Conservation (phyloP, 805 yeast species). For the Kuraishia ogatae region DNA sequence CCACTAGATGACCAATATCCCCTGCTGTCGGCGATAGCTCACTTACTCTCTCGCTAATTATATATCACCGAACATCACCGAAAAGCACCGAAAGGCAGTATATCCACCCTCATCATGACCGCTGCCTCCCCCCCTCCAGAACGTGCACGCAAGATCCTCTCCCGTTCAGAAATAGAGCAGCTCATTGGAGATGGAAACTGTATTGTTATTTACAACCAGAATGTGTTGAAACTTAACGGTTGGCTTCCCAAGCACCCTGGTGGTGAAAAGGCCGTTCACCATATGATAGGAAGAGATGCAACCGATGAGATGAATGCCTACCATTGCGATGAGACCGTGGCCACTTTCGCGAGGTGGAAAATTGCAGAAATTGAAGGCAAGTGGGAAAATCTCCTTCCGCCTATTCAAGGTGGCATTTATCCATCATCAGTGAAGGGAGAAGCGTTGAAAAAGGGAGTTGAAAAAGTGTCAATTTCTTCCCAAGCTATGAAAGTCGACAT, state of each 20-base stretch:
- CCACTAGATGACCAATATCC: too few relatives aligned
- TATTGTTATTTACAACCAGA: constrained; percentile 54
- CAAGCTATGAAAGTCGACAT: not conserved
- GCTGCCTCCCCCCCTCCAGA: not conserved
- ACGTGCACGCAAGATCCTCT: constrained; percentile 13
- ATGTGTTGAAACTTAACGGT: constrained; percentile 53
- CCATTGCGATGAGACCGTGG: constrained; percentile 53
- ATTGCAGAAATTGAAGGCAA: constrained; percentile 53
- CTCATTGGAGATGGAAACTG: constrained; percentile 60
- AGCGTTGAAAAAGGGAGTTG: constrained; percentile 12
- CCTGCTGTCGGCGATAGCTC: too few relatives aligned
- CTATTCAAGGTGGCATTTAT: constrained; percentile 74
- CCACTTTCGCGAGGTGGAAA: constrained; percentile 43
- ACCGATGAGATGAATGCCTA: constrained; percentile 87
- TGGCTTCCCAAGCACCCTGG: constrained; percentile 84
- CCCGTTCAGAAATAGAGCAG: constrained; percentile 41
- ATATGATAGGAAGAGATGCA: constrained; percentile 84
- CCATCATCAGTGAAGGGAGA: constrained; percentile 9
- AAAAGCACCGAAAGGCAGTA: too few relatives aligned
- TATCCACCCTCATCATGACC: not conserved
- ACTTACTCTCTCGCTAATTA: too few relatives aligned
- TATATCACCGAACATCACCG: too few relatives aligned
- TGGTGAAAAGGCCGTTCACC: constrained; percentile 76
- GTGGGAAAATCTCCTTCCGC: constrained; percentile 78
- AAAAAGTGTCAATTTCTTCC: constrained; percentile 8